These are phyloP conservation scores for Verticillium dahliae DNA, from an alignment of 2,329 filamentous ascomycete genomes.

Conservation along the genomic window DNA sequence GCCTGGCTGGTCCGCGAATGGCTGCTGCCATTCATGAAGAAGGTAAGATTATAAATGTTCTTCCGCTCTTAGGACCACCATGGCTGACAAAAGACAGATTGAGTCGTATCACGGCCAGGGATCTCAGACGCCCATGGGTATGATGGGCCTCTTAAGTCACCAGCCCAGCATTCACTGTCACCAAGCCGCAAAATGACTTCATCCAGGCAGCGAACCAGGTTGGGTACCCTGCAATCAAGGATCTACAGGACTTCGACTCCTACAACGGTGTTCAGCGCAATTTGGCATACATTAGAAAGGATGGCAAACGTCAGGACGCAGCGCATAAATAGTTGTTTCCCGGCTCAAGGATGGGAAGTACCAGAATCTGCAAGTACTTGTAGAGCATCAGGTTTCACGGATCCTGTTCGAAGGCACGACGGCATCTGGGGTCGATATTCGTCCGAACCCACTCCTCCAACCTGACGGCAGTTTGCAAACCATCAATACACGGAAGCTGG, in stretches of 20 bases:
- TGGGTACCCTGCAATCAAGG: slow-evolving; percentile 44
- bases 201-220: slow-evolving; percentile 37
- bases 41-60: slow-evolving; percentile 9
- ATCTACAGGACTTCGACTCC: slow-evolving; percentile 44
- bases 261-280: slow-evolving; percentile 28
- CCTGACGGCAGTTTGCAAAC: slow-evolving; percentile 17
- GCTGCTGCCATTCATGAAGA: slow-evolving; percentile 23
- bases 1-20: slow-evolving; percentile 23
- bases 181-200: slow-evolving; percentile 37
- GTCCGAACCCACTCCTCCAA: slow-evolving; percentile 36
- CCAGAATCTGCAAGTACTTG: slow-evolving; percentile 47
- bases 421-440: slow-evolving; percentile 51
- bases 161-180: slow-evolving; percentile 36
- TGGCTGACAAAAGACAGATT: slow-evolving; percentile 22
- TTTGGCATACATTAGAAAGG: slow-evolving; percentile 39
- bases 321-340: slow-evolving; percentile 47
- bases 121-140: slow-evolving; percentile 39
- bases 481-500: slow-evolving; percentile 47
- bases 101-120: slow-evolving; percentile 49
- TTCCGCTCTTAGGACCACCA: neutral
- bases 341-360: slow-evolving; percentile 36
- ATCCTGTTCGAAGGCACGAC: slow-evolving; percentile 47
- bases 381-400: slow-evolving; percentile 38
- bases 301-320: slow-evolving; percentile 52
- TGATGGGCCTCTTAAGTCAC: slow-evolving; percentile 50